Conservation (phyloP, 208 protist genomes). For the Porcisia deanei region DNA sequence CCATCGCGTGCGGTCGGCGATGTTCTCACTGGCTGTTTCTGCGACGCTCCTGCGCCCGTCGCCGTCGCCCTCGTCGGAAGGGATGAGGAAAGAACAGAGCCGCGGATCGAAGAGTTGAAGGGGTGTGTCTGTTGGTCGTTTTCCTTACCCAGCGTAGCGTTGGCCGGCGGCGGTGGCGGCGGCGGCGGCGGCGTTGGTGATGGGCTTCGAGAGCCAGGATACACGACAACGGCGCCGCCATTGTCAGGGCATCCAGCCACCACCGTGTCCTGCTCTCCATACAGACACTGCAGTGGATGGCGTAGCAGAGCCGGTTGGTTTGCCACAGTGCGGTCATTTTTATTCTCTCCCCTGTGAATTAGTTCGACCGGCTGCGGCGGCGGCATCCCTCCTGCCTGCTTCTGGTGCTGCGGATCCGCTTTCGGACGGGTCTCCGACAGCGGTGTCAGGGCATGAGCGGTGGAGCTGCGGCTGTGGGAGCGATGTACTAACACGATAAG, state of each 20-base stretch:
- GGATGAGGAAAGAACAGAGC: not conserved
- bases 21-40: not conserved
- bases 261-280: not conserved
- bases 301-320: not conserved
- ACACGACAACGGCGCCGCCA: not conserved
- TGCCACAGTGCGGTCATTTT: not conserved
- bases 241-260: not conserved
- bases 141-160: not conserved
- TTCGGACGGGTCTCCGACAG: not conserved
- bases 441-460: not conserved
- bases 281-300: not conserved
- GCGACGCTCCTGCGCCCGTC: not conserved
- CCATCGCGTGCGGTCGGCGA: not conserved
- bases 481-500: conserved; percentile 27
- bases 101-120: not conserved
- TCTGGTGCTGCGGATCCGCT: conserved; percentile 4
- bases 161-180: not conserved
- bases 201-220: not conserved
- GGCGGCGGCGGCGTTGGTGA: conserved; percentile 4
- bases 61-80: not conserved
- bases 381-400: not conserved
- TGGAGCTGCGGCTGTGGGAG: conserved; percentile 16
- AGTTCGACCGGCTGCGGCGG: not conserved
- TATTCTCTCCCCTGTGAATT: not conserved
- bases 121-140: not conserved